Percentiles rank a stretch among this genome's conserved stretches.
Conservation (phyloP, 768 basidiomycete species). For the Russula foetens region DNA sequence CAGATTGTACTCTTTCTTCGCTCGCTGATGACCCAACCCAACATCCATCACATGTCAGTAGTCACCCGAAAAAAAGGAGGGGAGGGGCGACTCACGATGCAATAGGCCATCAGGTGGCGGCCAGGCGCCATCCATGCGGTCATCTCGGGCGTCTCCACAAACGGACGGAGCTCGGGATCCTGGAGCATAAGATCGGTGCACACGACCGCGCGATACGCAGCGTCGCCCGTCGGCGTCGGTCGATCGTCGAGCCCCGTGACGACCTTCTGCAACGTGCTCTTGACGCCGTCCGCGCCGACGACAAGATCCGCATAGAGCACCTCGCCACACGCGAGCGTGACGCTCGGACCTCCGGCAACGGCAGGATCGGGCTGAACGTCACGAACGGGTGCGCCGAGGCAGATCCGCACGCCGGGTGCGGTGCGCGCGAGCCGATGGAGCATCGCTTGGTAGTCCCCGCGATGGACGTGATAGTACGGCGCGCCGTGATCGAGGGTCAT, state of each 20-base stretch:
- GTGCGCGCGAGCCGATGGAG: constrained; percentile 29
- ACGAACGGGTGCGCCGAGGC: constrained; percentile 30
- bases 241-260: constrained; percentile 41
- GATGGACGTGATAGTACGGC: constrained; percentile 37
- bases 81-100: constrained; percentile 29
- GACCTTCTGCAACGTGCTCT: constrained; percentile 41
- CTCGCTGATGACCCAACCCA: constrained; percentile 22
- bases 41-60: neutral
- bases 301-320: constrained; percentile 32
- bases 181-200: constrained; percentile 35
- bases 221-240: constrained; percentile 48
- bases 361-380: constrained; percentile 26
- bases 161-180: constrained; percentile 42
- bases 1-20: constrained; percentile 31
- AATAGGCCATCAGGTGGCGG: constrained; percentile 38
- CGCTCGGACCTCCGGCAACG: constrained; percentile 22
- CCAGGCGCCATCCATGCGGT: constrained; percentile 53
- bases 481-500: constrained; percentile 29
- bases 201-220: constrained; percentile 51
- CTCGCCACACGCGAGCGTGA: constrained; percentile 31
- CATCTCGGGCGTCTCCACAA: constrained; percentile 46
- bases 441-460: constrained; percentile 36
- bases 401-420: constrained; percentile 26
- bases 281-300: constrained; percentile 36
- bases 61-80: neutral